Evolutionary conservation across 768 basidiomycete species (phyloP), one percentile per base, ranked within the genome.

Genomic region (Termitomyces sp.): DNA sequence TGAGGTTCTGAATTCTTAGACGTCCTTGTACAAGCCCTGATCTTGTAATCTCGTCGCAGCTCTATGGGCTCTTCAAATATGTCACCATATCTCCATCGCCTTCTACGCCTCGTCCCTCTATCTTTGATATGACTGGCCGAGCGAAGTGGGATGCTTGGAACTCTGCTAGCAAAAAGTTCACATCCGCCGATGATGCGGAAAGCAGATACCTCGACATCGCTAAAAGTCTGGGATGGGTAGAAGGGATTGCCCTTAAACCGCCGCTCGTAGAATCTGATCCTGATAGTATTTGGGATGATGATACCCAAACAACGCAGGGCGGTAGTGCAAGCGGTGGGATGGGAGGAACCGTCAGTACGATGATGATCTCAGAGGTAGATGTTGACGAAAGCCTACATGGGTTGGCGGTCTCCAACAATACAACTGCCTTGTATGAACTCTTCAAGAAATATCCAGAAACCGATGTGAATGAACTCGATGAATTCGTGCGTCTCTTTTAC

Each of bases 81-180:
- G 70, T 91, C 20, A 91, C 87, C 11, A 79, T 84, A 22, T 79
- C 86, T 1, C 69, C 71, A 5, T 60, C 50, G 4, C 92, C 91
- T 13, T 76, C 72, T 41, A 77, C 75, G 33, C 67, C 83, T 15
- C 82, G 88, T 3, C 92, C 92, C 3, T 86, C 84, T 22, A 74
- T 94, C 44, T 89, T 93, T 68, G 91, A 93, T 65, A 78, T 89
- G 71, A 79, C 87, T 2, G 90, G 87, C 16, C 77, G 89, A 20
- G 90, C 91, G 2, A 94, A 94, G 69, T 94, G 91, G 91, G 90
- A 93, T 68, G 89, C 91, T 2, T 94, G 92, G 92, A 78, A 67
- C 50, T 66, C 73, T 13, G 70, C 77, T 12, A 81, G 80, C 7
- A 79, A 81, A 64, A 74, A 69, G 16, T 88, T 85, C 61, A 69